A percentile compares a stretch with the other conserved stretches of the same genome.
Evolutionary conservation across 768 basidiomycete species (phyloP).

Genomic region (Calocybe indica): DNA sequence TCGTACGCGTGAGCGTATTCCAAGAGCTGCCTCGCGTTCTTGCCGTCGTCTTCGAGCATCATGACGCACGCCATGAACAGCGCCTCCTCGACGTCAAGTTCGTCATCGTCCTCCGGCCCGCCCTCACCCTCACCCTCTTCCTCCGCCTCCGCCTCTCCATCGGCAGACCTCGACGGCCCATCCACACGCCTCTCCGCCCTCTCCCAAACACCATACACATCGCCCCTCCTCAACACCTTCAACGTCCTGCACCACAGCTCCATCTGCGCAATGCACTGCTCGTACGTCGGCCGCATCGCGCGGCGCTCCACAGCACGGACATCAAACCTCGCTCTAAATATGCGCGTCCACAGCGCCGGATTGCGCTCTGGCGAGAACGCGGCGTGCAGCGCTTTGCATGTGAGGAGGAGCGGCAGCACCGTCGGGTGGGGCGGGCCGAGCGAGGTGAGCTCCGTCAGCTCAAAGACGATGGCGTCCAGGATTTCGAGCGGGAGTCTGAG

Average conservation of each 20-base stretch:
- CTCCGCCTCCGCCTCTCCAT: no score
- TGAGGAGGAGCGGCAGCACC: conserved; percentile 42
- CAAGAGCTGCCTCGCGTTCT: conserved; percentile 49
- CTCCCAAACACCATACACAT: no score
- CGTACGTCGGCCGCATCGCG: conserved; percentile 28
- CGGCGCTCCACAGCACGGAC: conserved; percentile 43
- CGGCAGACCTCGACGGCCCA: no score
- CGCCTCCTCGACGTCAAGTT: conserved; percentile 22
- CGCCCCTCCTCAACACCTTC: conserved; percentile 5
- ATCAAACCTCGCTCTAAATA: conserved; percentile 59
- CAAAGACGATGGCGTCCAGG: conserved; percentile 47
- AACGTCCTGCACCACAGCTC: no score
- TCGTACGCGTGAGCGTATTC: conserved; percentile 40
- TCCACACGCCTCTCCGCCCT: no score
- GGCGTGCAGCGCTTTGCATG: conserved; percentile 33
- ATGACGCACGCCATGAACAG: conserved; percentile 50
- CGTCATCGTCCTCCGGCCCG: conserved; percentile 13
- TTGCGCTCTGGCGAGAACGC: conserved; percentile 24
- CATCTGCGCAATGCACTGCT: conserved; percentile 25
- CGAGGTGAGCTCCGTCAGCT: conserved; percentile 32
- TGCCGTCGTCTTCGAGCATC: conserved; percentile 63
- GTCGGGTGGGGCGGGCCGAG: conserved; percentile 38
- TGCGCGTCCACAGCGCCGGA: conserved; percentile 40
- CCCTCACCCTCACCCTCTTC: conserved; percentile 13
- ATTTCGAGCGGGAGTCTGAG: conserved; percentile 33